Evolutionary conservation across 2,329 filamentous ascomycete genomes (phyloP), one percentile per base, ranked within the genome.

Genomic region (Chalaropsis thielavioides): DNA sequence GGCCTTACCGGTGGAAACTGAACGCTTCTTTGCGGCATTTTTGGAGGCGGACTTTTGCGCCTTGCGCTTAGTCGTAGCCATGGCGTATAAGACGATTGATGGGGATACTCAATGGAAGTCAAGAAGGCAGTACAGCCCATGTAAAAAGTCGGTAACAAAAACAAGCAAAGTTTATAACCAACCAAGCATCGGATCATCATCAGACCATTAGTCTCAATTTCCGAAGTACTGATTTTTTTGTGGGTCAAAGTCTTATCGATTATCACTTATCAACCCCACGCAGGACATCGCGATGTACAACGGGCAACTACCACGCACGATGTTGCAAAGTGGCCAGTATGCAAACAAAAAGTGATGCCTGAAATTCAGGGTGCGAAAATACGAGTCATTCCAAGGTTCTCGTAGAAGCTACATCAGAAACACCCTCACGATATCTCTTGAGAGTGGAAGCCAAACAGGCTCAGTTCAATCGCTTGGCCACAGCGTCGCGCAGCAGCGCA

Each of bases 401-500:
- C 43, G 43, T 44, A 3, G 35, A 31, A 17, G 17, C 51, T 58
- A 58, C 17, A 58, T 11, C 24, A 38, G 43, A 19, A 44, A 8
- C 35, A 10, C 35, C 35, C 35, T 1, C 35, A 10, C 35, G 5
- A 38, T 38, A 8, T 10, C 5, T 38, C 6, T 38, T 38, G 35
- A 38, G 35, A 38, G 35, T 8, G 35, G 35, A 38, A 38, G 10
- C 35, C 7, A 38, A 38, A 10, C 35, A 38, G 35, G 8, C 31
- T 38, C 8, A 38, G 54, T 58, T 58, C 19, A 58, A 71, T 69
- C 75, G 76, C 71, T 81, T 82, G 64, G 96, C 84, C 2, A 99
- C 92, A 2, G 89, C 83, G 67, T 88, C 83, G 69, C 91, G 83
- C 72, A 99, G 77, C 74, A 88, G 79, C n/a, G 81, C 76, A 72